Evolutionary conservation across 78 protist species (phyloP).

Genomic region (Dictyostelium purpureum): DNA sequence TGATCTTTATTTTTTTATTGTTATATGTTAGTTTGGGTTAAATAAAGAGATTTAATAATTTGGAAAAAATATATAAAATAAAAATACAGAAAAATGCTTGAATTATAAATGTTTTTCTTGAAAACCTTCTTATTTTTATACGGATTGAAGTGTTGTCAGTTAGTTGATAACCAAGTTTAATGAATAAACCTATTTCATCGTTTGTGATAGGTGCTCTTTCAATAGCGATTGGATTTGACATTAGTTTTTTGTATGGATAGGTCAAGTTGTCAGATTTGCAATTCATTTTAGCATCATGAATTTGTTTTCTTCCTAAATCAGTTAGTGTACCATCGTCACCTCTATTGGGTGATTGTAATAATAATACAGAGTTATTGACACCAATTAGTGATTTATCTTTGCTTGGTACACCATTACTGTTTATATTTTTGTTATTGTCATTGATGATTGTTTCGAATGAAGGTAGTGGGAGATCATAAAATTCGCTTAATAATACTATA

Average conservation of each 20-base stretch:
- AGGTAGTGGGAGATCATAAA: slow-evolving; percentile 2
- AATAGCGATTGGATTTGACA: background rate
- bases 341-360: slow-evolving; percentile 28
- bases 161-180: background rate
- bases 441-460: background rate
- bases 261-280: slow-evolving; percentile 10
- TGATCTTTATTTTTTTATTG: too few relatives aligned
- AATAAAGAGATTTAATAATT: too few relatives aligned
- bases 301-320: slow-evolving; percentile 27
- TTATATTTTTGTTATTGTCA: background rate
- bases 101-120: slow-evolving; percentile 10
- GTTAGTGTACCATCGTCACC: slow-evolving; percentile 34
- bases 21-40: too few relatives aligned
- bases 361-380: too few relatives aligned
- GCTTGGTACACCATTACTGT: background rate
- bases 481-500: background rate
- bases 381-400: background rate
- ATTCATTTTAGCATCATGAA: slow-evolving; percentile 6
- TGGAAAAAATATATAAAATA: background rate
- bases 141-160: slow-evolving; percentile 26
- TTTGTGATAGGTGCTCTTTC: slow-evolving; percentile 51
- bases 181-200: slow-evolving; percentile 34
- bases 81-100: background rate
- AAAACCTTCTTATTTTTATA: background rate
- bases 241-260: background rate